These are phyloP conservation scores for Sporothrix dimorphospora DNA, from an alignment of 2,329 filamentous ascomycete genomes.

Conservation along the genomic window DNA sequence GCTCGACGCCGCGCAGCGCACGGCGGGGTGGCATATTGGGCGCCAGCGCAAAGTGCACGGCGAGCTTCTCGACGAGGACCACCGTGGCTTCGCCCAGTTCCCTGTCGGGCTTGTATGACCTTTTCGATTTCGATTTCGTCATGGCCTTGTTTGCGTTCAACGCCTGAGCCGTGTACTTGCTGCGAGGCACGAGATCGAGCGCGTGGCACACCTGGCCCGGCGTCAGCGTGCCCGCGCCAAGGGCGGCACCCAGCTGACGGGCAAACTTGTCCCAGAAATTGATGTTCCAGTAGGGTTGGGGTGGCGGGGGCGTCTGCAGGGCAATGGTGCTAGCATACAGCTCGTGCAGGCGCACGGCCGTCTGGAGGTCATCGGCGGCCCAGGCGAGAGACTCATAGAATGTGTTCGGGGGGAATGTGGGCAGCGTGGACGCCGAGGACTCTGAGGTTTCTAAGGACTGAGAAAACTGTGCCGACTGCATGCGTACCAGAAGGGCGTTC, in stretches of 20 bases:
- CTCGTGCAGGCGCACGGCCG: constrained; percentile 34
- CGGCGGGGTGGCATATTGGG: constrained; percentile 35
- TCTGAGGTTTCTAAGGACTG: neutral
- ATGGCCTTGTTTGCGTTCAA: neutral
- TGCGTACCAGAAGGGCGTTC: constrained; percentile 13
- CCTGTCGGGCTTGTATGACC: neutral
- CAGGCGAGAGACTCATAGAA: constrained; percentile 36
- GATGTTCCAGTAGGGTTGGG: constrained; percentile 32
- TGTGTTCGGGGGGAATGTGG: constrained; percentile 31
- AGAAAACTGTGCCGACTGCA: neutral
- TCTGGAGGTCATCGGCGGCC: constrained; percentile 33
- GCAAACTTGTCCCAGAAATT: constrained; percentile 37
- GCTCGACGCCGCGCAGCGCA: constrained; percentile 41
- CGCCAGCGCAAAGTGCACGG: constrained; percentile 33
- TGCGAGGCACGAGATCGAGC: constrained; percentile 27
- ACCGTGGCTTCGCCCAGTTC: constrained; percentile 28
- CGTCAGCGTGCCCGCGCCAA: constrained; percentile 28
- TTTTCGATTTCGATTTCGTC: neutral
- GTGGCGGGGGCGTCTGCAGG: neutral
- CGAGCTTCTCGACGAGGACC: constrained; percentile 34
- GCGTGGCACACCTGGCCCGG: constrained; percentile 25
- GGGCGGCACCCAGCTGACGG: constrained; percentile 6
- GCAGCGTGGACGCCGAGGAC: neutral
- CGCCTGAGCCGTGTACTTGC: neutral
- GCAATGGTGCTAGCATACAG: constrained; percentile 25